A percentile compares a stretch with the other conserved stretches of the same genome.
phyloP scores from a whole-genome alignment of 768 basidiomycete species.

The Ramaria rubella region DNA sequence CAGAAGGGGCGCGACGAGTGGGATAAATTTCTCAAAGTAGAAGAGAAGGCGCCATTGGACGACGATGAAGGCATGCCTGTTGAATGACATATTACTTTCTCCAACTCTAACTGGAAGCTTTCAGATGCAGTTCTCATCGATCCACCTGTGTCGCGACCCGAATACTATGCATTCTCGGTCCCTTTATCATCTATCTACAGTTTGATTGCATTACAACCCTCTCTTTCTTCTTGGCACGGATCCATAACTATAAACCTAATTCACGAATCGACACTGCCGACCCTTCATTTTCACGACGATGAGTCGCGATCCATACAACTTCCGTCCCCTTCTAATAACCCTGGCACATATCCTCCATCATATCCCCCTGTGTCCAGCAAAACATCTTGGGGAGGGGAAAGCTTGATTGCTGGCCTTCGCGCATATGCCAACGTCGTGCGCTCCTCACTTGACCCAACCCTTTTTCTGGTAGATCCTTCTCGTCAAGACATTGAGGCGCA shows the following conservation, averaged over 20 bases:
- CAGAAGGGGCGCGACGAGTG: slow-evolving; percentile 80
- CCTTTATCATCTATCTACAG: slow-evolving; percentile 87
- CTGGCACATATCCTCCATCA: slow-evolving; percentile 50
- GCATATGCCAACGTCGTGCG: slow-evolving; percentile 77
- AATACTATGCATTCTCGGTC: slow-evolving; percentile 95
- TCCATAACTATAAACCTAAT: slow-evolving; percentile 85
- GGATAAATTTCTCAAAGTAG: slow-evolving; percentile 85
- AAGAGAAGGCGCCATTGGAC: slow-evolving; percentile 57
- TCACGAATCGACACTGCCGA: slow-evolving; percentile 78
- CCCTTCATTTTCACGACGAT: slow-evolving; percentile 94
- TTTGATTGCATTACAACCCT: slow-evolving; percentile 76
- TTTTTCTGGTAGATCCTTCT: slow-evolving; percentile 91
- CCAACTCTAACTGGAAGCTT: slow-evolving; percentile 9
- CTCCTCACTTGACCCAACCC: slow-evolving; percentile 74
- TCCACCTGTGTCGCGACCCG: slow-evolving; percentile 73
- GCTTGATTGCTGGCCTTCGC: slow-evolving; percentile 68
- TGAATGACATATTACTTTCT: not conserved
- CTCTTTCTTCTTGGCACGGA: slow-evolving; percentile 83
- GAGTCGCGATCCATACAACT: slow-evolving; percentile 70
- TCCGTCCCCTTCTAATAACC: slow-evolving; percentile 35
- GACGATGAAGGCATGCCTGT: slow-evolving; percentile 62
- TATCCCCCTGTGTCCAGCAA: slow-evolving; percentile 40
- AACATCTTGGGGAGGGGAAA: slow-evolving; percentile 83
- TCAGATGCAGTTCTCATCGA: slow-evolving; percentile 81
- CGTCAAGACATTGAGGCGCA: slow-evolving; percentile 90